phyloP scores from a whole-genome alignment of 768 basidiomycete genomes.

The Kwoniella europaea region DNA sequence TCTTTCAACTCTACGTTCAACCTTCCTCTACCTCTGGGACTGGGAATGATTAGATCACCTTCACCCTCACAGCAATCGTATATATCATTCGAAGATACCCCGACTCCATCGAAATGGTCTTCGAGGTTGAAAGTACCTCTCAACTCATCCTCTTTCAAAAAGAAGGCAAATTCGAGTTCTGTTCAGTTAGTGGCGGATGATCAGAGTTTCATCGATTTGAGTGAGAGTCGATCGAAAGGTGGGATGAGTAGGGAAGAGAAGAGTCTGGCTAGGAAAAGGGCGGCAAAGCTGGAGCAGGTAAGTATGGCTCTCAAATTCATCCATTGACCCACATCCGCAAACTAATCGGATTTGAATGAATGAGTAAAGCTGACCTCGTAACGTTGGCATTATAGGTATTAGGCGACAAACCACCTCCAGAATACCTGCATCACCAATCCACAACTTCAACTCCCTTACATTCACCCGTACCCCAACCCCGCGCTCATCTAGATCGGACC shows the following conservation, averaged over 20 bases:
- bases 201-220: slow-evolving; percentile 21
- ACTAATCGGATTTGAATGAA: background rate
- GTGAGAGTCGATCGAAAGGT: background rate
- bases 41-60: background rate
- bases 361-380: background rate
- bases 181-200: slow-evolving; percentile 10
- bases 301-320: background rate
- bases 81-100: slow-evolving; percentile 25
- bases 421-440: slow-evolving; percentile 9
- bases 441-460: background rate
- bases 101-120: slow-evolving; percentile 9
- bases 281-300: slow-evolving; percentile 36
- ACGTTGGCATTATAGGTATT: background rate
- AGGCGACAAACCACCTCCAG: slow-evolving; percentile 7
- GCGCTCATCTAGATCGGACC: background rate
- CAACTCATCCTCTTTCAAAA: slow-evolving; percentile 11
- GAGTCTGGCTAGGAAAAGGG: slow-evolving; percentile 20
- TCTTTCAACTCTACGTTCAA: slow-evolving; percentile 7
- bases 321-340: no score
- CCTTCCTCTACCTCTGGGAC: background rate
- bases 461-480: slow-evolving; percentile 7
- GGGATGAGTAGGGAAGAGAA: slow-evolving; percentile 31
- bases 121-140: slow-evolving; percentile 16
- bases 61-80: slow-evolving; percentile 21
- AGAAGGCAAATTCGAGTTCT: slow-evolving; percentile 16